phyloP scores from a whole-genome alignment of 2,329 filamentous ascomycete genomes.

The Neopestalotiopsis sp. region DNA sequence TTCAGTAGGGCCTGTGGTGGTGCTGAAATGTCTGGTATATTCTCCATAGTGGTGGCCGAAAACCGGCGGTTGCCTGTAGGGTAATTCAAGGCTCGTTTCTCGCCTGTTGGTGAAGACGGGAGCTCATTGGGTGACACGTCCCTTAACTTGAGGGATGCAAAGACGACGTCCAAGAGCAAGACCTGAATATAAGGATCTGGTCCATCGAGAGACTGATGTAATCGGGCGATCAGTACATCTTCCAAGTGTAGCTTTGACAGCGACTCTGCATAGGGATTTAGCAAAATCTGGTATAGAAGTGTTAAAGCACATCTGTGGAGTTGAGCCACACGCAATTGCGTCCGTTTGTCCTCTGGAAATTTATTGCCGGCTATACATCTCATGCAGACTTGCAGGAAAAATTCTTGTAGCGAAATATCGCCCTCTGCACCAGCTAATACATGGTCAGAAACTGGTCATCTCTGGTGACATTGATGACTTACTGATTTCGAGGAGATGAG shows the following conservation, averaged over 20 bases:
- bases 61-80: constrained; percentile 43
- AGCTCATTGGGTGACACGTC: constrained; percentile 46
- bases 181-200: constrained; percentile 76
- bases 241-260: constrained; percentile 73
- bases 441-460: constrained; percentile 31
- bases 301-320: constrained; percentile 74
- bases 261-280: constrained; percentile 64
- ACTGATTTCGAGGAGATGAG: constrained; percentile 55
- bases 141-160: constrained; percentile 72
- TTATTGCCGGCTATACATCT: constrained; percentile 59
- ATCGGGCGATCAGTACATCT: constrained; percentile 69
- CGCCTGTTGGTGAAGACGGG: constrained; percentile 49
- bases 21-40: constrained; percentile 41
- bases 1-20: constrained; percentile 78
- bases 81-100: constrained; percentile 53
- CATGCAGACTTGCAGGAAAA: constrained; percentile 70
- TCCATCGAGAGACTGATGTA: constrained; percentile 64
- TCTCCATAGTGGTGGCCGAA: constrained; percentile 41
- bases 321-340: constrained; percentile 61
- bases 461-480: constrained; percentile 38
- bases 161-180: constrained; percentile 78
- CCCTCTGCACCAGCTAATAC: constrained; percentile 55
- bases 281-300: constrained; percentile 72
- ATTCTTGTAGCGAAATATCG: constrained; percentile 68
- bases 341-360: constrained; percentile 38